Percentiles rank a stretch among this genome's conserved stretches.
Conservation (phyloP, 805 yeast species). For the Schwanniomyces polymorphus region DNA sequence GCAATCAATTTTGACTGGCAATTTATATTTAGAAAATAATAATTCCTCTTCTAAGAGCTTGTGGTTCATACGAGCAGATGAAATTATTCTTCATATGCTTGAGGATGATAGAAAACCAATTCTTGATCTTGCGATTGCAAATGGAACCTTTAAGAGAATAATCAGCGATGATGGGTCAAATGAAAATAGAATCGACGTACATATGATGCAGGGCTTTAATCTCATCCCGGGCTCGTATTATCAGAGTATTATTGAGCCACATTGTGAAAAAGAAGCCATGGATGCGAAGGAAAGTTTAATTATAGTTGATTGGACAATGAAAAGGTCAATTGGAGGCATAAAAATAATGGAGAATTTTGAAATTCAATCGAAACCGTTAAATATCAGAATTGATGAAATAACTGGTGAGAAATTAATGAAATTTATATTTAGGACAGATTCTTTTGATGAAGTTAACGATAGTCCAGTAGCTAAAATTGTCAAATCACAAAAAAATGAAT, state of each 20-base stretch:
- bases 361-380: slow-evolving; percentile 36
- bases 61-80: slow-evolving; percentile 41
- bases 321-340: slow-evolving; percentile 43
- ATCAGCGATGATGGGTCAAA: slow-evolving; percentile 43
- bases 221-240: slow-evolving; percentile 30
- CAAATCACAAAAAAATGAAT: not conserved
- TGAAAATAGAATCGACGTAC: slow-evolving; percentile 33
- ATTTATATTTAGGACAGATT: slow-evolving; percentile 33
- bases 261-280: slow-evolving; percentile 5
- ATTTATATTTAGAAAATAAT: slow-evolving; percentile 15
- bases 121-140: slow-evolving; percentile 35
- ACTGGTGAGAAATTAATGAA: slow-evolving; percentile 39
- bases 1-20: slow-evolving; percentile 38
- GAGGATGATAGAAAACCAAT: slow-evolving; percentile 42
- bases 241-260: slow-evolving; percentile 35
- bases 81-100: slow-evolving; percentile 39
- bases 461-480: slow-evolving; percentile 12
- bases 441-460: slow-evolving; percentile 16
- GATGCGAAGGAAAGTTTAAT: slow-evolving; percentile 19
- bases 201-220: slow-evolving; percentile 38
- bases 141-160: slow-evolving; percentile 30
- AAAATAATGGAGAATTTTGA: slow-evolving; percentile 39
- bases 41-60: slow-evolving; percentile 22
- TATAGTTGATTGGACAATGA: slow-evolving; percentile 42
- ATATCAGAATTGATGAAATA: slow-evolving; percentile 36